These are phyloP conservation scores for Hanseniaspora vineae DNA, from an alignment of 805 yeast species.

Conservation along the genomic window DNA sequence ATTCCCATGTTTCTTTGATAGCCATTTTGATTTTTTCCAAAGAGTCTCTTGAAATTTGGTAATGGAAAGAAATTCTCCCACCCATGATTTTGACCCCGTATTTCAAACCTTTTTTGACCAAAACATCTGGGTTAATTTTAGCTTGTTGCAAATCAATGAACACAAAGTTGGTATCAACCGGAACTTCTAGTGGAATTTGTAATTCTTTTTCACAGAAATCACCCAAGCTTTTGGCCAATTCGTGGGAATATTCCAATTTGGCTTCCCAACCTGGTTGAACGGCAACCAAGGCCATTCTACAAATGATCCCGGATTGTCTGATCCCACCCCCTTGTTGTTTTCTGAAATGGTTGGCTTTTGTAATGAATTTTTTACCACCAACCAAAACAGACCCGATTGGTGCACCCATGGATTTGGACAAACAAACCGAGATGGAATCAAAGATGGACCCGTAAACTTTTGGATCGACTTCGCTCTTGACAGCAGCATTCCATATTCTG, in stretches of 20 bases:
- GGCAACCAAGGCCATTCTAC: slow-evolving; percentile 72
- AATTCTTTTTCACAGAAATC: slow-evolving; percentile 33
- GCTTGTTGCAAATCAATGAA: slow-evolving; percentile 48
- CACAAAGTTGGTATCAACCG: slow-evolving; percentile 76
- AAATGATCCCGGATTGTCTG: slow-evolving; percentile 73
- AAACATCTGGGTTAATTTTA: slow-evolving; percentile 41
- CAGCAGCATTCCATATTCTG: slow-evolving; percentile 85
- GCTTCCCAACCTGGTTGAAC: slow-evolving; percentile 59
- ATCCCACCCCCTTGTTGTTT: slow-evolving; percentile 93
- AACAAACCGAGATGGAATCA: slow-evolving; percentile 81
- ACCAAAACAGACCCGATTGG: slow-evolving; percentile 87
- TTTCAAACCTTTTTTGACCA: slow-evolving; percentile 41
- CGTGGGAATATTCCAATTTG: slow-evolving; percentile 34
- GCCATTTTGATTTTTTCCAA: slow-evolving; percentile 45
- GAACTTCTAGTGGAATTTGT: slow-evolving; percentile 52
- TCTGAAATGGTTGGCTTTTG: slow-evolving; percentile 70
- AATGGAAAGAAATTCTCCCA: slow-evolving; percentile 71
- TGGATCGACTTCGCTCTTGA: slow-evolving; percentile 44
- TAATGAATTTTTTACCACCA: slow-evolving; percentile 44
- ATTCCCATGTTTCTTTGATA: slow-evolving; percentile 41
- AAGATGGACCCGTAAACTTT: slow-evolving; percentile 59
- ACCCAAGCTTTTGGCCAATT: slow-evolving; percentile 37
- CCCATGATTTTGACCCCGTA: slow-evolving; percentile 55
- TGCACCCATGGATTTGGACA: slow-evolving; percentile 85
- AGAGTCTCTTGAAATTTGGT: slow-evolving; percentile 44